Evolutionary conservation across 441 rosid species (phyloP), one percentile per base, ranked within the genome.

Genomic region (Gossypium aridum): DNA sequence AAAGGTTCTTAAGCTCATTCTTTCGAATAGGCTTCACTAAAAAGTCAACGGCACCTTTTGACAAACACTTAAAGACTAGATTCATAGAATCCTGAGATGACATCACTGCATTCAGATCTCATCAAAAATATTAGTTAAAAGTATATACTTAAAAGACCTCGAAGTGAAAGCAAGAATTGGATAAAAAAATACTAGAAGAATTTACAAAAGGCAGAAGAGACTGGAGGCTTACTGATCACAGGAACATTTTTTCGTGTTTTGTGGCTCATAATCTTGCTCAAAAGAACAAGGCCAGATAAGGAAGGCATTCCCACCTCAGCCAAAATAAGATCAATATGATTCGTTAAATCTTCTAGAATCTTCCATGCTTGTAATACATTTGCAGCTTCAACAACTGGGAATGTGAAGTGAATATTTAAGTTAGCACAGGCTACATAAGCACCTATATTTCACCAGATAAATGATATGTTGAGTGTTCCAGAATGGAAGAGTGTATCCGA

Each of bases 41-140:
- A 85, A 91, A 92, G 79, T 92, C 97, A 83, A 87, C 97, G 7
- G 98, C 98, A 66, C 97, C 98, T 79, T 86, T 90, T 71, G 97
- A 92, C 80, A 94, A 81, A 84, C 97, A 92, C 84, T 88, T 87
- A 70, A 92, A 92, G 76, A 94, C 98, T 79, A 94, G 73, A 83
- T 85, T 86, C 91, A 92, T 91, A 10, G 96, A 91, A 74, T 90
- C 98, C 78, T 17, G 59, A 54, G 59, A 54, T 54, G 59, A 54
- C 59, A 54, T 54, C 59, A 17, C 23, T 54, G 23, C 59, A 54
- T 9, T 63, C 31, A 79, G 16, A 82, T 54, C 75, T 75, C 83
- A 74, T 56, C 53, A 69, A 7, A 62, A 45, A 64, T 51, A 56
- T 73, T 53, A 74, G 71, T 80, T 39, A 75, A 78, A 37, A 59